Conservation (phyloP, 768 basidiomycete genomes). For the Naganishia onofrii region DNA sequence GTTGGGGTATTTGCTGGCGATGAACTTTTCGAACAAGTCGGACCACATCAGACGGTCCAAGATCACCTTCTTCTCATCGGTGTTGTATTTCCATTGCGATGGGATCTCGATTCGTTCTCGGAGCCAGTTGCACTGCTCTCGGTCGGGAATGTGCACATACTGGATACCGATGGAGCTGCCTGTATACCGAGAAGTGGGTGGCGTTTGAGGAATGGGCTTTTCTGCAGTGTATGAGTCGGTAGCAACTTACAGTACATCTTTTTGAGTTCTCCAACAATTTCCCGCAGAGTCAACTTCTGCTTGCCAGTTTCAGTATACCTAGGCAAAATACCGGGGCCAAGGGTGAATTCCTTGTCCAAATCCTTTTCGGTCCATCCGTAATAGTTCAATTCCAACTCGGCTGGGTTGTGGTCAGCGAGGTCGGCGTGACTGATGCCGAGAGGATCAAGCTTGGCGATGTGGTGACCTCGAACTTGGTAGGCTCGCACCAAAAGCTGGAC, state of each 20-base stretch:
- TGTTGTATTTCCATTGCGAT: slow-evolving; percentile 93
- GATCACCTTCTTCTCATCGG: slow-evolving; percentile 98
- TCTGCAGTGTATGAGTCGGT: not conserved
- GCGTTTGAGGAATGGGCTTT: not conserved
- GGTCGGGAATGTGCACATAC: slow-evolving; percentile 83
- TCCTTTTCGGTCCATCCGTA: slow-evolving; percentile 95
- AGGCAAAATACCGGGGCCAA: slow-evolving; percentile 93
- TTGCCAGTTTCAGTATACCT: slow-evolving; percentile 84
- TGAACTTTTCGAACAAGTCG: slow-evolving; percentile 98
- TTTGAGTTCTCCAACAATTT: slow-evolving; percentile 85
- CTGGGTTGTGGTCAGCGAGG: slow-evolving; percentile 70
- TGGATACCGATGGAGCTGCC: slow-evolving; percentile 49
- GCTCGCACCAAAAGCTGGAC: slow-evolving; percentile 96
- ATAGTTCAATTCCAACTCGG: slow-evolving; percentile 87
- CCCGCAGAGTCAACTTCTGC: slow-evolving; percentile 80
- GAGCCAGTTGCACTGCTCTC: slow-evolving; percentile 99
- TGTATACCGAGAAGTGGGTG: slow-evolving; percentile 44
- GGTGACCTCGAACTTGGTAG: slow-evolving; percentile 98
- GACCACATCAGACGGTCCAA: slow-evolving; percentile 99
- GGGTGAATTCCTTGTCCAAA: slow-evolving; percentile 86
- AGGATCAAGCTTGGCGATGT: slow-evolving; percentile 91
- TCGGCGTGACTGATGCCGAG: slow-evolving; percentile 89
- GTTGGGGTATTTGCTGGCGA: slow-evolving; percentile 96
- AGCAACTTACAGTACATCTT: slow-evolving; percentile 82
- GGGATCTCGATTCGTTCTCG: slow-evolving; percentile 92